Percentiles rank a stretch among this genome's conserved stretches.
phyloP scores from a whole-genome alignment of 1,284 basidiomycete genomes.

The Amylostereum chailletii region DNA sequence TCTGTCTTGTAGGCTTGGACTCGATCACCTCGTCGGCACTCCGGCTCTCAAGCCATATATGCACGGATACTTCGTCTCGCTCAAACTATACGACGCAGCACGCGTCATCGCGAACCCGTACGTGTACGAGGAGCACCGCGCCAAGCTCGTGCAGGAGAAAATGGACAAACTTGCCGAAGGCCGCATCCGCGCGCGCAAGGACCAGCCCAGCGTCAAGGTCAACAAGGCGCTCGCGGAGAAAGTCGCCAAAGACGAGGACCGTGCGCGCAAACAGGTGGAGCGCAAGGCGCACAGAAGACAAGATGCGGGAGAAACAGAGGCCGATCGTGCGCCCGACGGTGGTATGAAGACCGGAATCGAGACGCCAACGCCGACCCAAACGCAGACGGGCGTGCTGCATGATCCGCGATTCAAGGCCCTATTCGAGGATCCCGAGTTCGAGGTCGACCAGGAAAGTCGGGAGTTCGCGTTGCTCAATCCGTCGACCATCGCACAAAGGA shows the following conservation, averaged over 20 bases:
- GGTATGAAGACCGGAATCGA: slow-evolving; percentile 33
- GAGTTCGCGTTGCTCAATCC: slow-evolving; percentile 93
- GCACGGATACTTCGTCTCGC: slow-evolving; percentile 98
- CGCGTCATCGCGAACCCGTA: slow-evolving; percentile 95
- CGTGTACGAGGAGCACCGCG: slow-evolving; percentile 90
- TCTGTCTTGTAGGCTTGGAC: slow-evolving; percentile 54
- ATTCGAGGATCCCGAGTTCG: slow-evolving; percentile 91
- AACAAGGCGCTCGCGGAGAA: slow-evolving; percentile 91
- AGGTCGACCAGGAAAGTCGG: slow-evolving; percentile 81
- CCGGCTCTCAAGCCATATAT: slow-evolving; percentile 97
- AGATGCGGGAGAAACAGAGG: slow-evolving; percentile 12
- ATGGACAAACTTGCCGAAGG: slow-evolving; percentile 91
- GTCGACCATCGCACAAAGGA: slow-evolving; percentile 54
- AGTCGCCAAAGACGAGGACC: slow-evolving; percentile 69
- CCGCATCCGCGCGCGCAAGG: slow-evolving; percentile 79
- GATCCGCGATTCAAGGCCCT: slow-evolving; percentile 90
- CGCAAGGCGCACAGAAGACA: slow-evolving; percentile 37
- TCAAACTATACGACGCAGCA: slow-evolving; percentile 94
- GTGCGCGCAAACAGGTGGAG: slow-evolving; percentile 52
- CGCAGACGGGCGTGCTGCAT: slow-evolving; percentile 53
- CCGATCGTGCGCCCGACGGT: slow-evolving; percentile 24
- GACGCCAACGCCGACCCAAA: slow-evolving; percentile 22
- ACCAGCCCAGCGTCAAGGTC: slow-evolving; percentile 63
- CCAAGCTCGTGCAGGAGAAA: slow-evolving; percentile 80
- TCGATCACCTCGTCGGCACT: slow-evolving; percentile 92